Percentiles rank a stretch among this genome's conserved stretches.
Evolutionary conservation across 192 early-diverging fungal species (phyloP).

Genomic region (Dissophora ornata): DNA sequence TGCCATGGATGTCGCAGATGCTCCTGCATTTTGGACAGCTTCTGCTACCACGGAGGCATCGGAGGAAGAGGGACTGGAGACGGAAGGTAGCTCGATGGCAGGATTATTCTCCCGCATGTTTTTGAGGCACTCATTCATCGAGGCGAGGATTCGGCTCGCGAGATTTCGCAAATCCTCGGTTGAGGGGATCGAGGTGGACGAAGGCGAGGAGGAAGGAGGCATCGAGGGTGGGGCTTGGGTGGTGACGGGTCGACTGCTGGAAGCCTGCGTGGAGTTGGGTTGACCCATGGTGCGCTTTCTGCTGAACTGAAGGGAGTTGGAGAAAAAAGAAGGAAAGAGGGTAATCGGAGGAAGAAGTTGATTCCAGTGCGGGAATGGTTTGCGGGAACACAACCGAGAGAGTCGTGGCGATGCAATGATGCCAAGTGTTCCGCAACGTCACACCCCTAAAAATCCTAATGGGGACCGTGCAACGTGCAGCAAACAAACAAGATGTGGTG

Average conservation of each 20-base stretch:
- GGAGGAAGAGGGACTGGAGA: conserved; percentile 1
- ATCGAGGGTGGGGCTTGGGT: neutral
- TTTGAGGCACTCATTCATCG: conserved; percentile 19
- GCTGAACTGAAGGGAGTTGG: no score
- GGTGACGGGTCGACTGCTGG: neutral
- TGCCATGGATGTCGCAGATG: neutral
- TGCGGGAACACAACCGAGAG: no score
- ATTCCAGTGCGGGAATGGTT: no score
- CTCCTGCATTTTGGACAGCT: neutral
- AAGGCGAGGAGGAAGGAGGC: neutral
- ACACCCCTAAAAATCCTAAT: no score
- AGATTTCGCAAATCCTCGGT: conserved; percentile 42
- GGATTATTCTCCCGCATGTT: conserved; percentile 46
- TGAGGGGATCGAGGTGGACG: conserved; percentile 17
- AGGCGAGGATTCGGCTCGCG: conserved; percentile 31
- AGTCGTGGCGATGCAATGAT: no score
- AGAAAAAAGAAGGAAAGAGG: no score
- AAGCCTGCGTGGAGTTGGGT: conserved; percentile 28
- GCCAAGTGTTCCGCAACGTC: no score
- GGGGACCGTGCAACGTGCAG: no score
- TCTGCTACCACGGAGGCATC: neutral
- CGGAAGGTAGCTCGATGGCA: conserved; percentile 14
- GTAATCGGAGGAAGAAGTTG: no score
- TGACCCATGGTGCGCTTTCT: conserved; percentile 49
- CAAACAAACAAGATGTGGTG: no score